These are phyloP conservation scores for Rutstroemia sp. DNA, from an alignment of 2,329 filamentous ascomycete species.

Conservation along the genomic window DNA sequence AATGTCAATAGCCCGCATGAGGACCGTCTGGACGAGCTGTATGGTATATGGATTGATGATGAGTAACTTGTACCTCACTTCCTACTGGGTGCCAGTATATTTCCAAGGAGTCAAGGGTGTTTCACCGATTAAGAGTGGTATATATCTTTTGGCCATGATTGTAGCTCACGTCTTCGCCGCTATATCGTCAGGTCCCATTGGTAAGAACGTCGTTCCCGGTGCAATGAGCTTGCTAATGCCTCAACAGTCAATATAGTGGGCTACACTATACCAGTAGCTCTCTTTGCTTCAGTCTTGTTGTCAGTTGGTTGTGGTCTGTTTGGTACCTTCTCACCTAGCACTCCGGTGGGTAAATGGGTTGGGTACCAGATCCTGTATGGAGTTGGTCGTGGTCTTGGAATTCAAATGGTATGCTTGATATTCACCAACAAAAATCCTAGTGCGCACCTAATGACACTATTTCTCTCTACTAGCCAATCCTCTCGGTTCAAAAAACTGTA, in stretches of 20 bases:
- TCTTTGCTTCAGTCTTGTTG: conserved; percentile 25
- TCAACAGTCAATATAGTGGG: conserved; percentile 22
- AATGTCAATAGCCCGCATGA: conserved; percentile 15
- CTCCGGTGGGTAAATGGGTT: conserved; percentile 19
- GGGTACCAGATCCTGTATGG: conserved; percentile 24
- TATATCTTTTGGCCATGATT: conserved; percentile 33
- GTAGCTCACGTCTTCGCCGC: conserved; percentile 20
- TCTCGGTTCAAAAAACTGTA: conserved; percentile 30
- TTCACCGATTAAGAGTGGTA: conserved; percentile 29
- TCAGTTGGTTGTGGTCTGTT: conserved; percentile 26
- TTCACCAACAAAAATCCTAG: not conserved
- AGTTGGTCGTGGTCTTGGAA: conserved; percentile 17
- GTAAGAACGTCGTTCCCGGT: not conserved
- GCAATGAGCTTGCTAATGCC: conserved; percentile 12
- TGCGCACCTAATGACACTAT: not conserved
- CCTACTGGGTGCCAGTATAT: conserved; percentile 23
- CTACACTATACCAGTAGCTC: conserved; percentile 30
- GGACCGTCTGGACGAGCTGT: conserved; percentile 16
- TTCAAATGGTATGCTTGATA: conserved; percentile 18
- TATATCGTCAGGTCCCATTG: conserved; percentile 1
- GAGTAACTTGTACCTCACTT: conserved; percentile 1
- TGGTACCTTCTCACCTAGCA: conserved; percentile 27
- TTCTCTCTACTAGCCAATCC: conserved; percentile 14
- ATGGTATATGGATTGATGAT: not conserved
- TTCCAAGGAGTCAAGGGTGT: conserved; percentile 38